Percentiles rank a stretch among this genome's conserved stretches.
phyloP scores from a whole-genome alignment of 1,139 yeast genomes.

The Taphrina confusa region DNA sequence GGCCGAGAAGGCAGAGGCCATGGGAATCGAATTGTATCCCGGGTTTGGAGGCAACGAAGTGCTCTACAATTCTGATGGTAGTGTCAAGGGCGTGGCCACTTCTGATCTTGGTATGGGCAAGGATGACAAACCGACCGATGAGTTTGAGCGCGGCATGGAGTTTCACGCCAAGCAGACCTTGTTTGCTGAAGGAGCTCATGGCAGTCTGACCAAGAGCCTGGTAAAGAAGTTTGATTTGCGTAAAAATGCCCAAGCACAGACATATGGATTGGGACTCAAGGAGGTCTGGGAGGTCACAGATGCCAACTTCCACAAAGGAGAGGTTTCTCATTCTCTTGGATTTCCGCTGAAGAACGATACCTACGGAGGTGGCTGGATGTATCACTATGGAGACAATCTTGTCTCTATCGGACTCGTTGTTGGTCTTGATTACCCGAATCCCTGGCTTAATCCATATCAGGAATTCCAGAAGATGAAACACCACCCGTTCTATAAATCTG shows the following conservation, averaged over 20 bases:
- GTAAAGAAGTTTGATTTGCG: conserved; percentile 70
- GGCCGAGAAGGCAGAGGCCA: conserved; percentile 83
- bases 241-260: conserved; percentile 69
- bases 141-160: conserved; percentile 94
- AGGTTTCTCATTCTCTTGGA: conserved; percentile 85
- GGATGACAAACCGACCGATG: conserved; percentile 70
- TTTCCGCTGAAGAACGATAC: conserved; percentile 72
- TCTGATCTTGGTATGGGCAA: conserved; percentile 83
- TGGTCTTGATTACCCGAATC: conserved; percentile 90
- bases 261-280: conserved; percentile 91
- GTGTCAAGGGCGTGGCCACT: conserved; percentile 87
- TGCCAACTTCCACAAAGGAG: conserved; percentile 76
- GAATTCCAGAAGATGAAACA: conserved; percentile 93
- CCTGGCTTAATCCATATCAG: conserved; percentile 90
- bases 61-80: conserved; percentile 60
- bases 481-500: conserved; percentile 79
- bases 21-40: conserved; percentile 92
- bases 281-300: conserved; percentile 97
- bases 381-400: conserved; percentile 90
- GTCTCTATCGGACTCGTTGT: conserved; percentile 88
- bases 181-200: conserved; percentile 96
- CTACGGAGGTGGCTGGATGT: conserved; percentile 96
- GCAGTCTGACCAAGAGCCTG: conserved; percentile 78
- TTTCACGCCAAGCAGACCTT: conserved; percentile 86
- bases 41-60: conserved; percentile 87